Conservation (phyloP, 345 rosid species). For the Lepidium sativum region DNA sequence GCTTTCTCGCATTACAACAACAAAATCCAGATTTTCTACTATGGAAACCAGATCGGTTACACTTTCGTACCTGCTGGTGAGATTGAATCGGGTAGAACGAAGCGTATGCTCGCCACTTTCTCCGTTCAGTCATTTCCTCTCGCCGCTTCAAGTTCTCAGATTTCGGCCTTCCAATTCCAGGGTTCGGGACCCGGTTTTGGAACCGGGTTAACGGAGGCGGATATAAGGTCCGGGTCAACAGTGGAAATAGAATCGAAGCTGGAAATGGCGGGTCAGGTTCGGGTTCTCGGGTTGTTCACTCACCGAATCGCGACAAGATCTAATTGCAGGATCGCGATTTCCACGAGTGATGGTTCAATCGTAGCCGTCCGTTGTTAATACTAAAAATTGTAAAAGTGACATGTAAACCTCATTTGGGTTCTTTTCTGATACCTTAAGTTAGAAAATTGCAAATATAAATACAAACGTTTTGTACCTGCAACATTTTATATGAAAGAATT, state of each 20-base stretch:
- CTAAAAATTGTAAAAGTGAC: not conserved
- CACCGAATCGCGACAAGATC: constrained; percentile 57
- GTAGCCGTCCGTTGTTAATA: constrained; percentile 73
- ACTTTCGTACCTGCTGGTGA: constrained; percentile 90
- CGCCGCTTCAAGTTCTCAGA: constrained; percentile 13
- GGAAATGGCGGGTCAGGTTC: constrained; percentile 69
- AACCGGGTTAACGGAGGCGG: constrained; percentile 20
- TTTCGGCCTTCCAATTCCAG: constrained; percentile 1
- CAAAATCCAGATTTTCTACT: constrained; percentile 75
- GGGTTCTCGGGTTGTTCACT: constrained; percentile 69
- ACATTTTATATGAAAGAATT: not conserved
- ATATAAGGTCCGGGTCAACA: constrained; percentile 52
- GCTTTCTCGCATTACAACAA: constrained; percentile 83
- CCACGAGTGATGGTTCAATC: constrained; percentile 75
- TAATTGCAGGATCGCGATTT: constrained; percentile 54
- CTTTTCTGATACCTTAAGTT: constrained; percentile 1
- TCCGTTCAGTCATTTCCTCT: constrained; percentile 76
- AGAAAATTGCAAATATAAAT: constrained; percentile 17
- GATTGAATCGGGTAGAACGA: constrained; percentile 72
- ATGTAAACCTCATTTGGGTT: not conserved
- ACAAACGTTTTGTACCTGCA: not conserved
- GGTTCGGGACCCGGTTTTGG: no score
- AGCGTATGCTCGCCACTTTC: constrained; percentile 77
- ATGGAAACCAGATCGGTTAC: constrained; percentile 80
- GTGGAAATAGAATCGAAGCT: constrained; percentile 75